phyloP scores from a whole-genome alignment of 2,329 filamentous ascomycete genomes.

The Uncinocarpus reesii region DNA sequence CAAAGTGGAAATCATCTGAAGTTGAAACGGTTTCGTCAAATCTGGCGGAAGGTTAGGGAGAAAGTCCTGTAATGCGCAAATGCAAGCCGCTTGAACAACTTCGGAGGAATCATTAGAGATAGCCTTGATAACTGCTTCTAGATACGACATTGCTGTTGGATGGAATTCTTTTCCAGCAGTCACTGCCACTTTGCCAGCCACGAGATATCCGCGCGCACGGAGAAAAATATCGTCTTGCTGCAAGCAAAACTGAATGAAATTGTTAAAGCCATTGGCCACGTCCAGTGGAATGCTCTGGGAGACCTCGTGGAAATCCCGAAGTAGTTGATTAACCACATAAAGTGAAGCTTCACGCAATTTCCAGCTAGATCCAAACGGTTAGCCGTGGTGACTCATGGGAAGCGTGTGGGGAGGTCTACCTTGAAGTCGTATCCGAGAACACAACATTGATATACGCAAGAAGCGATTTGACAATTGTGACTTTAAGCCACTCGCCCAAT shows the following conservation, averaged over 20 bases:
- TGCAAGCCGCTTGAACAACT: slow-evolving; percentile 82
- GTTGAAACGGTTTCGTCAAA: slow-evolving; percentile 49
- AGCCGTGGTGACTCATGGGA: slow-evolving; percentile 14
- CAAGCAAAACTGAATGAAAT: slow-evolving; percentile 69
- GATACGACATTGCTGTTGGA: slow-evolving; percentile 30
- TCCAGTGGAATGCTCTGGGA: slow-evolving; percentile 59
- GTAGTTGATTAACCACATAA: slow-evolving; percentile 73
- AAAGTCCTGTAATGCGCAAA: slow-evolving; percentile 70
- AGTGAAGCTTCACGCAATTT: slow-evolving; percentile 69
- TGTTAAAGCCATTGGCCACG: slow-evolving; percentile 62
- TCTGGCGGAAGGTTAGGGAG: slow-evolving; percentile 44
- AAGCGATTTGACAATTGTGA: slow-evolving; percentile 65
- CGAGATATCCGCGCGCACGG: slow-evolving; percentile 74
- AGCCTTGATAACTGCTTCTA: slow-evolving; percentile 57
- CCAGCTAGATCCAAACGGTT: slow-evolving; percentile 38
- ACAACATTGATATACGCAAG: slow-evolving; percentile 65
- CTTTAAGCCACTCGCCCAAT: slow-evolving; percentile 77
- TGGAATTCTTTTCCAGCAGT: slow-evolving; percentile 50
- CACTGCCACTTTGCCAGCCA: slow-evolving; percentile 68
- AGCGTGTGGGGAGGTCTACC: slow-evolving; percentile 24
- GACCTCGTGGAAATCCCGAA: slow-evolving; percentile 72
- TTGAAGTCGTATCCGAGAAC: slow-evolving; percentile 45
- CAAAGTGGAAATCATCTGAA: slow-evolving; percentile 49
- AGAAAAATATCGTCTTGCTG: slow-evolving; percentile 63
- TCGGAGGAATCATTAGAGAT: slow-evolving; percentile 69